A percentile compares a stretch with the other conserved stretches of the same genome.
Evolutionary conservation across 2,329 filamentous ascomycete species (phyloP).

Genomic region (Apiospora hydei): DNA sequence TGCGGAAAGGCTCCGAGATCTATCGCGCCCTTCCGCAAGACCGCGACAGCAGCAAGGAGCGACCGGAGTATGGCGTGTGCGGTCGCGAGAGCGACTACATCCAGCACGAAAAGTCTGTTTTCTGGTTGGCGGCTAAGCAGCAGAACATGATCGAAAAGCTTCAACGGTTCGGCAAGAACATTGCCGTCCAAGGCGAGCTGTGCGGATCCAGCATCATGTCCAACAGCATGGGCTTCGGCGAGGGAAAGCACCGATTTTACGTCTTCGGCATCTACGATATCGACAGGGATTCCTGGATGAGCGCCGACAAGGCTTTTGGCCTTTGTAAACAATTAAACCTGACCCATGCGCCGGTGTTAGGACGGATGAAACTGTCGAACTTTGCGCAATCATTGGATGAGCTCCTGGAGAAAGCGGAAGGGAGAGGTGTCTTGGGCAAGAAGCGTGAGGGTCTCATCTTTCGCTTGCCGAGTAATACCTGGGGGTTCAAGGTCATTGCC

Average conservation of each 20-base stretch:
- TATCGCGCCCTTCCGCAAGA: conserved; percentile 29
- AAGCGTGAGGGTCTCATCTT: conserved; percentile 42
- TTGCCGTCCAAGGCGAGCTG: conserved; percentile 42
- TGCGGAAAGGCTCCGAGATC: conserved; percentile 35
- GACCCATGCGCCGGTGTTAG: conserved; percentile 31
- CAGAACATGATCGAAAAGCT: conserved; percentile 36
- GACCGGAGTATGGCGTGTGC: conserved; percentile 34
- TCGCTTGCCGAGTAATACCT: conserved; percentile 32
- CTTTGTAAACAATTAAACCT: conserved; percentile 28
- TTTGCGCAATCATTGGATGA: conserved; percentile 32
- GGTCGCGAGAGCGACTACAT: conserved; percentile 31
- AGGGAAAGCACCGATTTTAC: conserved; percentile 34
- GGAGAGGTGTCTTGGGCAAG: conserved; percentile 32
- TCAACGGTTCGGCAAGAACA: conserved; percentile 31
- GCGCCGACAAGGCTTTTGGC: background rate
- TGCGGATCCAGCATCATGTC: conserved; percentile 36
- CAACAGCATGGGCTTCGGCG: conserved; percentile 39
- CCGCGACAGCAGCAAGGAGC: conserved; percentile 24
- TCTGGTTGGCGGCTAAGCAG: conserved; percentile 36
- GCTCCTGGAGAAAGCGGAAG: conserved; percentile 40
- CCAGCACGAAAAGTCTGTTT: conserved; percentile 29
- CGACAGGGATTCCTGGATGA: background rate
- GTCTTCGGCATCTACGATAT: conserved; percentile 35
- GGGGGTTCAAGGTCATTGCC: conserved; percentile 42
- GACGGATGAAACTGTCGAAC: conserved; percentile 8